Percentiles rank a stretch among this genome's conserved stretches.
These are phyloP conservation scores for Epichloe coenophiala DNA, from an alignment of 2,329 filamentous ascomycete species.

Conservation along the genomic window DNA sequence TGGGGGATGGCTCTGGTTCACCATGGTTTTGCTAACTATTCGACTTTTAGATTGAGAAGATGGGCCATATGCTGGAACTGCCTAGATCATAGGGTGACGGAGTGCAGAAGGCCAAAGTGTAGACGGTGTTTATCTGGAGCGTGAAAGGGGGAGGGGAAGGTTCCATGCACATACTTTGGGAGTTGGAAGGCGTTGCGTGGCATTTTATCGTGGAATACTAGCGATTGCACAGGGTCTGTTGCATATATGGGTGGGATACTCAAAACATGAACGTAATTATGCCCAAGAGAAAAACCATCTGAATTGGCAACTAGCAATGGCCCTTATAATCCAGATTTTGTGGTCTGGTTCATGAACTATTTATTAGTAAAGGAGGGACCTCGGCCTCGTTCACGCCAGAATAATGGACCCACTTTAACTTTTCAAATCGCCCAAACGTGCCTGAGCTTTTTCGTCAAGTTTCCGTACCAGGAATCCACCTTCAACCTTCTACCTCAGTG, in stretches of 20 bases:
- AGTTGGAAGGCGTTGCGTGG: neutral
- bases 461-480: neutral
- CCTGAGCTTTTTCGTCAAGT: neutral
- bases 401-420: neutral
- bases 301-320: too few species aligned
- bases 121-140: neutral
- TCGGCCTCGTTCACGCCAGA: too few species aligned
- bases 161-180: neutral
- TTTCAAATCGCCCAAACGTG: neutral
- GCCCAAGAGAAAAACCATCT: neutral
- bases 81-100: constrained; percentile 12
- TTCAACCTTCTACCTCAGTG: neutral
- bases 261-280: too few species aligned
- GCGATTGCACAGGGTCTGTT: neutral
- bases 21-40: constrained; percentile 9
- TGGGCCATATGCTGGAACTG: constrained; percentile 67
- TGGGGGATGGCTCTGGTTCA: neutral
- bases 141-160: neutral
- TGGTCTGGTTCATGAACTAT: too few species aligned
- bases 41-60: constrained; percentile 58
- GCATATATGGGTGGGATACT: neutral
- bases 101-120: neutral
- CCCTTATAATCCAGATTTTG: too few species aligned
- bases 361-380: too few species aligned
- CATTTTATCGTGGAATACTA: neutral